Evolutionary conservation across 345 rosid genomes (phyloP).

Genomic region (Populus pruinosa): DNA sequence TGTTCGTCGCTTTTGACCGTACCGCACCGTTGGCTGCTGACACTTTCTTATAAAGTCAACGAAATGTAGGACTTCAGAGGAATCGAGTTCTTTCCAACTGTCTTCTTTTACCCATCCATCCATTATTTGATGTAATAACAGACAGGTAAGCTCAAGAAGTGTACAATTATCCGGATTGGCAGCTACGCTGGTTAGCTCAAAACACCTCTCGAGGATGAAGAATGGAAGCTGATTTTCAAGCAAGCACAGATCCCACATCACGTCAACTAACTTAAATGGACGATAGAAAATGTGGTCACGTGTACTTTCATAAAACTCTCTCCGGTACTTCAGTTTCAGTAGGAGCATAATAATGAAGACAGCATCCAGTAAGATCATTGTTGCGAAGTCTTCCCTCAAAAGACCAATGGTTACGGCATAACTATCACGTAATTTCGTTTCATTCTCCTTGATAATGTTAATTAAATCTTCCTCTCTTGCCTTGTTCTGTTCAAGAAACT

Average conservation of each 20-base stretch:
- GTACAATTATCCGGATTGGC: accelerated
- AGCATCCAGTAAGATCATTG: slow-evolving; percentile 6
- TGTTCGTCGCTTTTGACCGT: neutral
- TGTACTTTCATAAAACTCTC: no score
- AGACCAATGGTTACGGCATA: neutral
- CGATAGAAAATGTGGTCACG: no score
- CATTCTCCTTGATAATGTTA: neutral
- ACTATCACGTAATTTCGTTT: neutral
- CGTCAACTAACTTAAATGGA: accelerated
- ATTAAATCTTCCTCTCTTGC: accelerated
- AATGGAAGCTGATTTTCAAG: no score
- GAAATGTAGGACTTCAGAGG: neutral
- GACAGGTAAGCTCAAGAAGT: no score
- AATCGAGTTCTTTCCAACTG: neutral
- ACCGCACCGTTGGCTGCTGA: no score
- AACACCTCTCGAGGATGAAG: no score
- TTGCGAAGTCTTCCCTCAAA: neutral
- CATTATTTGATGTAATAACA: no score
- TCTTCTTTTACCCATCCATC: neutral
- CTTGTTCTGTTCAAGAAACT: no score
- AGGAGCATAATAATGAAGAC: neutral
- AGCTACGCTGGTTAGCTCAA: no score
- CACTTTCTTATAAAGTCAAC: neutral
- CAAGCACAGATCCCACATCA: no score
- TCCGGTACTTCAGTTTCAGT: no score